Base-by-base conservation (phyloP, 805 yeast species). In the Lachancea cidri region DNA sequence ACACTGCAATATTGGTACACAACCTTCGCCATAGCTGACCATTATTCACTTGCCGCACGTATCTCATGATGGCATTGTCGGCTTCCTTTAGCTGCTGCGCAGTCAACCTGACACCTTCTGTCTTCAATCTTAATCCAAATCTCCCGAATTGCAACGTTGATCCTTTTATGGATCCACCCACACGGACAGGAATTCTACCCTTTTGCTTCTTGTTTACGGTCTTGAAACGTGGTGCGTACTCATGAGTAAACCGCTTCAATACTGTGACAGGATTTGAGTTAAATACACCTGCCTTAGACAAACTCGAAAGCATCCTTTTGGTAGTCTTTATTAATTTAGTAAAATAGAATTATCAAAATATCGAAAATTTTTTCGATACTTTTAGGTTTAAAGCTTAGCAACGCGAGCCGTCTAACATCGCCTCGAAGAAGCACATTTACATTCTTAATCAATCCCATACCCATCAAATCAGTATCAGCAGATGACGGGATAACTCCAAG, bases 81-180 rank as follows among this genome's bases (percentile, higher is more conserved):
- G 98, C 97, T 51, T 89, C 96, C 54, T 81, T 80, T 45, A 93
- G 72, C 60, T 93, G 98, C 36, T 80, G 81, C 11, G 96, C 97
- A 8, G 86, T 73, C 61, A 93, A 67, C 44, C 98, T 74, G 8
- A 80, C 68, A 31, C 98, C 98, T 59, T 84, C 91, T n/a, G 88
- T 73, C 60, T 84, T 84, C 44, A 93, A 74, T 53, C 98, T 78
- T 49, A 91, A 71, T 15, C 97, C 98, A 62, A 76, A 87, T 14
- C 76, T 71, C 20, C 98, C 98, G 52, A 81, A 84, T 45, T 77
- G 79, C 25, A 93, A 62, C 2, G 86, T 75, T 36, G 91, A 83
- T 22, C 98, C 98, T 61, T 86, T 88, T 40, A 76, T 72, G 2
- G 97, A 88, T 1, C 97, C 97, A 39, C 98, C 98, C 11, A 84